These are phyloP conservation scores for Hirsutella rhossiliensis DNA, from an alignment of 2,329 filamentous ascomycete species.

Conservation along the genomic window DNA sequence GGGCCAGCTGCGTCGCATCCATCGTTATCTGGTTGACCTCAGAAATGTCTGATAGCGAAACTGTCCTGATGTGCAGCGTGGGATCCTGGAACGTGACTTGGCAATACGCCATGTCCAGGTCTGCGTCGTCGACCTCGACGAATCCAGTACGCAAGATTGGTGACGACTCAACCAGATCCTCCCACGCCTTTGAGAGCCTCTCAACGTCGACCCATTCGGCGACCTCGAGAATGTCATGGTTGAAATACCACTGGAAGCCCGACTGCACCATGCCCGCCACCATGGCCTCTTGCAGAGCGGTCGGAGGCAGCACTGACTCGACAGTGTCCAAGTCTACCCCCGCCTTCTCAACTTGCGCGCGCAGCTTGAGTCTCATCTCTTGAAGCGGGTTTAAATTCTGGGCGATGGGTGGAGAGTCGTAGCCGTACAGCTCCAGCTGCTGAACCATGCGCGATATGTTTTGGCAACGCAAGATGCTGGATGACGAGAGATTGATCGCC, in stretches of 20 bases:
- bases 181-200: constrained; percentile 50
- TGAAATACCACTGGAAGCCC: constrained; percentile 67
- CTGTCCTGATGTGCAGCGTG: constrained; percentile 8
- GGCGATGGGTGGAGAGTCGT: no score
- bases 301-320: constrained; percentile 58
- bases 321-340: constrained; percentile 26
- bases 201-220: constrained; percentile 37
- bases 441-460: constrained; percentile 49
- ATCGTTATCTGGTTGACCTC: constrained; percentile 24
- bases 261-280: constrained; percentile 71
- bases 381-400: constrained; percentile 1
- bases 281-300: constrained; percentile 80
- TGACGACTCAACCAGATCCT: constrained; percentile 41
- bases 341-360: constrained; percentile 20
- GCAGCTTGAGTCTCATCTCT: constrained; percentile 21
- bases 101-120: constrained; percentile 36
- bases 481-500: constrained; percentile 53
- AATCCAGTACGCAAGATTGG: constrained; percentile 72
- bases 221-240: constrained; percentile 65
- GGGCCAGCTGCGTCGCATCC: constrained; percentile 24
- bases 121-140: constrained; percentile 48
- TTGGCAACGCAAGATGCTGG: constrained; percentile 61
- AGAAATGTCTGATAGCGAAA: constrained; percentile 13
- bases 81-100: constrained; percentile 29
- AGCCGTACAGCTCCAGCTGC: constrained; percentile 4